These are phyloP conservation scores for Suhomyces sp. DNA, from an alignment of 805 yeast genomes.

Conservation along the genomic window DNA sequence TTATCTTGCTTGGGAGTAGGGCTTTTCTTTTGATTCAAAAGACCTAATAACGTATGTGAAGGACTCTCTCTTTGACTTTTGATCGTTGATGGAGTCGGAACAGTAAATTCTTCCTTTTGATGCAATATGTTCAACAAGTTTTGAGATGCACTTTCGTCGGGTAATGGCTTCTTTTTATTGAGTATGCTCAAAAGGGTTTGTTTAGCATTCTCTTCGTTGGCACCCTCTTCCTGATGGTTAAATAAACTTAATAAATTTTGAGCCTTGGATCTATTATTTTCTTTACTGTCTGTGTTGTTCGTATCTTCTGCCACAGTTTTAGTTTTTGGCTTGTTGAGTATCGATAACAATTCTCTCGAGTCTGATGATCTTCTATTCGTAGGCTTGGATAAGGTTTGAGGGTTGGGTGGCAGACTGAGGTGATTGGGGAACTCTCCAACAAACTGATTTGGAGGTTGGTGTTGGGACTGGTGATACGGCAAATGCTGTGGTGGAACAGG, in stretches of 20 bases:
- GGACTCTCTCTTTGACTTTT: neutral
- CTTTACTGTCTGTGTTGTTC: constrained; percentile 11
- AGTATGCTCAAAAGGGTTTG: constrained; percentile 9
- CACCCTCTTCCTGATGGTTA: constrained; percentile 14
- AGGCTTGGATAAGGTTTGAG: constrained; percentile 42
- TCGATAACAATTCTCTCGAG: constrained; percentile 44
- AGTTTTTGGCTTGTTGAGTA: constrained; percentile 31
- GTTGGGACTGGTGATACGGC: constrained; percentile 4
- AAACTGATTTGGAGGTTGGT: constrained; percentile 2
- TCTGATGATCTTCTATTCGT: constrained; percentile 35
- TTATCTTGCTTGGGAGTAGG: no score
- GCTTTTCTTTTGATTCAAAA: constrained; percentile 1
- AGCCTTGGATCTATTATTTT: constrained; percentile 31
- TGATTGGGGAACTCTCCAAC: constrained; percentile 4
- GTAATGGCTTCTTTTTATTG: constrained; percentile 7
- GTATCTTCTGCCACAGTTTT: constrained; percentile 9
- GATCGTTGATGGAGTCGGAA: neutral
- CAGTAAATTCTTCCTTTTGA: constrained; percentile 6
- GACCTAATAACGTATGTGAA: neutral
- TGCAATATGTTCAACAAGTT: constrained; percentile 8
- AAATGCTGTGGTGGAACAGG: no score
- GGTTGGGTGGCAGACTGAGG: constrained; percentile 24
- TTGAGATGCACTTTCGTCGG: constrained; percentile 4
- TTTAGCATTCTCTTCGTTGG: constrained; percentile 3
- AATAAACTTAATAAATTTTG: constrained; percentile 30